A percentile compares a stretch with the other conserved stretches of the same genome.
Conservation (phyloP, 2,329 filamentous ascomycete species). For the Rachicladosporium sp. region DNA sequence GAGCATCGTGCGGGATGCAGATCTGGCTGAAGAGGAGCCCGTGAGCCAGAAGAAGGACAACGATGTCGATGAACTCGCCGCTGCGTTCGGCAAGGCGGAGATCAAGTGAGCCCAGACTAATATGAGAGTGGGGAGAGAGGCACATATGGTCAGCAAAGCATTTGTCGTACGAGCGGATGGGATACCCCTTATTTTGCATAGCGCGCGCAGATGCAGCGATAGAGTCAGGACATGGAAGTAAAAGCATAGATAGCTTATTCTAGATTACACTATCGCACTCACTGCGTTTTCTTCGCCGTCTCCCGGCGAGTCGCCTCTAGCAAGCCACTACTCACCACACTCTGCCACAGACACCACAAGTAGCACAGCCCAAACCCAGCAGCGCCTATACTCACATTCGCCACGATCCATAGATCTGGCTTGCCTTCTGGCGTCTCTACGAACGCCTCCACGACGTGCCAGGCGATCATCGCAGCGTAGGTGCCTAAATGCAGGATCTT, state of each 20-base stretch:
- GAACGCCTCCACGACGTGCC: conserved; percentile 67
- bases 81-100: conserved; percentile 59
- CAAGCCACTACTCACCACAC: conserved; percentile 43
- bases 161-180: too few species aligned
- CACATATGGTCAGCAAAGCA: too few species aligned
- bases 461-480: conserved; percentile 64
- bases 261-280: too few species aligned
- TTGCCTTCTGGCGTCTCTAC: conserved; percentile 58
- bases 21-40: conserved; percentile 61
- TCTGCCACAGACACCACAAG: conserved; percentile 72
- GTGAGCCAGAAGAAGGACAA: conserved; percentile 59
- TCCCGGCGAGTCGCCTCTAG: too few species aligned
- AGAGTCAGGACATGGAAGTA: too few species aligned
- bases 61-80: conserved; percentile 70
- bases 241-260: too few species aligned
- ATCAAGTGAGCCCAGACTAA: conserved; percentile 16
- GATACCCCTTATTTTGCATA: too few species aligned
- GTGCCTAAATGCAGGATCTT: conserved; percentile 65
- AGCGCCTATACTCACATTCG: conserved; percentile 77
- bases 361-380: conserved; percentile 80
- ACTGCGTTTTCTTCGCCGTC: too few species aligned
- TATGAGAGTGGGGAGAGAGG: too few species aligned
- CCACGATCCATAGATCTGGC: conserved; percentile 88
- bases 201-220: too few species aligned
- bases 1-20: conserved; percentile 53